A percentile compares a stretch with the other conserved stretches of the same genome.
phyloP scores from a whole-genome alignment of 83 land plant genomes.

The Thuja plicata region DNA sequence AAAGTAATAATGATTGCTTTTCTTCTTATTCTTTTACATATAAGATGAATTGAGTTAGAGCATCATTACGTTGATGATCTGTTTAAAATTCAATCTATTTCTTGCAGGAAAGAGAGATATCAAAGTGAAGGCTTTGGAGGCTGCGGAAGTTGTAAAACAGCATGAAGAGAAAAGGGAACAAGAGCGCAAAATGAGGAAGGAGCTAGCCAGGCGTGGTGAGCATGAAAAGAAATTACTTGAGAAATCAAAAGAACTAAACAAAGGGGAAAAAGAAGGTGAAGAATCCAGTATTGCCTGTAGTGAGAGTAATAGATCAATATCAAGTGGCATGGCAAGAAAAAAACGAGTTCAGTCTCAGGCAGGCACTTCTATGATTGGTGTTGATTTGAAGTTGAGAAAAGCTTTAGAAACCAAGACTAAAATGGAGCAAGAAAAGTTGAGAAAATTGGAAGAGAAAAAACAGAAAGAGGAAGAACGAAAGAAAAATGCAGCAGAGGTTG shows the following conservation, averaged over 20 bases:
- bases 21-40: not conserved
- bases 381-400: slow-evolving; percentile 30
- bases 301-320: slow-evolving; percentile 14
- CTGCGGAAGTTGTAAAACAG: slow-evolving; percentile 87
- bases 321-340: slow-evolving; percentile 9
- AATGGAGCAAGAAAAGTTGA: slow-evolving; percentile 64
- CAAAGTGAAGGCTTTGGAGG: slow-evolving; percentile 91
- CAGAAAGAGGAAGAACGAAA: slow-evolving; percentile 70
- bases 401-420: slow-evolving; percentile 30
- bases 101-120: slow-evolving; percentile 83
- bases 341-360: not conserved
- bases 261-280: slow-evolving; percentile 16
- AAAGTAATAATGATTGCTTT: not conserved
- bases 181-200: slow-evolving; percentile 68
- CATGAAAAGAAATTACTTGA: slow-evolving; percentile 15
- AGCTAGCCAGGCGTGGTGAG: slow-evolving; percentile 47
- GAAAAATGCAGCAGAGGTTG: slow-evolving; percentile 76
- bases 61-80: not conserved
- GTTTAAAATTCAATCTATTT: not conserved
- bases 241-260: slow-evolving; percentile 19
- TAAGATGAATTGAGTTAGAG: not conserved
- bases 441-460: slow-evolving; percentile 57
- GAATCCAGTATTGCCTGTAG: slow-evolving; percentile 12
- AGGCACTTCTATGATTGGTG: slow-evolving; percentile 1
- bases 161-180: slow-evolving; percentile 64